Base-by-base conservation (phyloP, 2,329 filamentous ascomycete genomes). In the Ophiostoma sp. region DNA sequence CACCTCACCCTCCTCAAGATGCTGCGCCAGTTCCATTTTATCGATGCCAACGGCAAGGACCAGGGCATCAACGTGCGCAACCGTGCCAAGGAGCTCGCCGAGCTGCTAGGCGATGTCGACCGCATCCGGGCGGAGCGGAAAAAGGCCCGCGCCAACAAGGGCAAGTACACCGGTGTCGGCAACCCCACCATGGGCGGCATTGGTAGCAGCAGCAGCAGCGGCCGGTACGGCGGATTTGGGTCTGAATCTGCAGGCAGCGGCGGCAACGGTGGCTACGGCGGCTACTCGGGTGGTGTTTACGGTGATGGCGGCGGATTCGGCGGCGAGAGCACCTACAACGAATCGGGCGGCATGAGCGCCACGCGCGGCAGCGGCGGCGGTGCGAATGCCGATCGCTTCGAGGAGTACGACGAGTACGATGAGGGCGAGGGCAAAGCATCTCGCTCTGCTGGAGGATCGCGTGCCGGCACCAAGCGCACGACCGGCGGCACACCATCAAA, bases 11-110 rank as follows among this genome's bases (percentile, higher is more conserved):
- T 98, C 11, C 86, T 99, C 72, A 97, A 97, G 81, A 99, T 99
- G 95, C 87, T 99, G 70, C 92, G 94, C 71, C 95, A 99, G 79
- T 99, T 99, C 81, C 95, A 99, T 81, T 99, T 85, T 81, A 98
- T 99, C 80, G 89, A 99, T 78, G 85, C 87, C 78, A 98, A 98
- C 80, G 95, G 95, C 79, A 99, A 99, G 80, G 95, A 99, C 78
- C 95, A 99, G 80, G 95, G 95, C 72, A 88, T 99, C 80, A 99
- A 99, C 77, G 95, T 99, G 72, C 90, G 95, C 75, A 98, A 98
- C 81, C 88, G 95, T 74, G 93, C 95, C 74, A 97, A 97, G 81
- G 95, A 99, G 81, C 84, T 99, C 68, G 91, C 92, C 15, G 96
- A 99, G 73, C 87, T 99, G n/a, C 84, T 99, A 67, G 85, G 92